Conservation (phyloP, 192 early-diverging fungal genomes). For the Irineochytrium annulatum region DNA sequence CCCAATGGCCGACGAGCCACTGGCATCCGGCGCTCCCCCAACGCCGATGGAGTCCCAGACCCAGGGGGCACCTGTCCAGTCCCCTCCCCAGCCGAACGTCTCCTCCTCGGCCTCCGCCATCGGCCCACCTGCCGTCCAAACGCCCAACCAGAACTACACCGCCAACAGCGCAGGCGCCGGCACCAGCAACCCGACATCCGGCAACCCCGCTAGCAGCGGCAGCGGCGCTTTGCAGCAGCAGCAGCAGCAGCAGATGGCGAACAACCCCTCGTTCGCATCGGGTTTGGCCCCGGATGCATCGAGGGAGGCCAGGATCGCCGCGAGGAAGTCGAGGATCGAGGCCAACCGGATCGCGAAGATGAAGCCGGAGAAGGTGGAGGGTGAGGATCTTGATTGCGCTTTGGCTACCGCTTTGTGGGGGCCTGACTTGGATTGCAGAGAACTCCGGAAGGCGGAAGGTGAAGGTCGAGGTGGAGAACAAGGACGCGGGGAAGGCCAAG, state of each 20-base stretch:
- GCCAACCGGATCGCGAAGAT: constrained; percentile 33
- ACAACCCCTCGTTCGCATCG: background rate
- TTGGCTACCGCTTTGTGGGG: background rate
- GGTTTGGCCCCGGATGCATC: background rate
- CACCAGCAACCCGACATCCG: background rate
- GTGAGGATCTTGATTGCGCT: constrained; percentile 3
- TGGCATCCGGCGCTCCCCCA: too few relatives aligned
- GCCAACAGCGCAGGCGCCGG: background rate
- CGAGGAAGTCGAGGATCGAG: constrained; percentile 44
- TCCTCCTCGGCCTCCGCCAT: too few relatives aligned
- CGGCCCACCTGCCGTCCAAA: too few relatives aligned
- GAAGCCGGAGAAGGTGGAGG: constrained; percentile 42
- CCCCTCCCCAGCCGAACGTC: too few relatives aligned
- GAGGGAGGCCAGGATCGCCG: constrained; percentile 44
- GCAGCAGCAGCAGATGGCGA: background rate
- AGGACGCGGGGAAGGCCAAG: constrained; percentile 39
- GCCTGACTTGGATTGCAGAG: background rate
- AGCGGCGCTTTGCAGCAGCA: constrained; percentile 3
- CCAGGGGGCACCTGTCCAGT: too few relatives aligned
- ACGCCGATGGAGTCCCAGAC: too few relatives aligned
- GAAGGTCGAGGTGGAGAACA: constrained; percentile 39
- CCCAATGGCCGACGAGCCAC: too few relatives aligned
- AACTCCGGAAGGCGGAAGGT: constrained; percentile 21
- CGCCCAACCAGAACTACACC: too few relatives aligned
- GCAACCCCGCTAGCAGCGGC: background rate